A percentile compares a stretch with the other conserved stretches of the same genome.
These are phyloP conservation scores for Luzula sylvatica DNA, from an alignment of 176 grass and related monocot species.

Conservation along the genomic window DNA sequence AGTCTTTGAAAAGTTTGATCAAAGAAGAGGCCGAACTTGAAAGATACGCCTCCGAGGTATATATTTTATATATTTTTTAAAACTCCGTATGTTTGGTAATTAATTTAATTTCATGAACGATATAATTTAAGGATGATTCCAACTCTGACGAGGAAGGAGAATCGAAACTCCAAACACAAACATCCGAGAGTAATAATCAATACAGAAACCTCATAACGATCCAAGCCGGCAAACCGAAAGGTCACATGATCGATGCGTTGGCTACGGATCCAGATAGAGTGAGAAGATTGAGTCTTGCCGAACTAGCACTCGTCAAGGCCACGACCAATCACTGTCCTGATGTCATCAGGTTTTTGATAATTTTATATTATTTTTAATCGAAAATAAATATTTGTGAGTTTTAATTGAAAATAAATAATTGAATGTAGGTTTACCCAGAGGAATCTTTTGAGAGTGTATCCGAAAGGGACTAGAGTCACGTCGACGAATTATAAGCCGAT, in stretches of 20 bases:
- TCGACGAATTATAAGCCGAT: constrained; percentile 90
- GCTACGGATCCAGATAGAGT: constrained; percentile 51
- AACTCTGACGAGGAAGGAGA: constrained; percentile 43
- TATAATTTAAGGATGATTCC: constrained; percentile 48
- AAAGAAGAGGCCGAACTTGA: constrained; percentile 23
- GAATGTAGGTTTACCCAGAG: constrained; percentile 76
- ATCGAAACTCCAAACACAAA: constrained; percentile 39
- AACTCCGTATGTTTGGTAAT: constrained; percentile 1
- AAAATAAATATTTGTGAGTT: not conserved
- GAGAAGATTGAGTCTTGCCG: constrained; percentile 67
- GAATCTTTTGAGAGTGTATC: constrained; percentile 78
- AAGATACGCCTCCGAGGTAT: constrained; percentile 40
- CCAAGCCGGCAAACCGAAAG: constrained; percentile 94
- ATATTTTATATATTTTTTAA: constrained; percentile 50
- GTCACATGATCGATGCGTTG: constrained; percentile 49
- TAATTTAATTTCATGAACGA: not conserved
- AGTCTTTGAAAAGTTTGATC: constrained; percentile 1
- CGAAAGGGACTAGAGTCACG: constrained; percentile 72
- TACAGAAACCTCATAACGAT: constrained; percentile 76
- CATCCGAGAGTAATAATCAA: constrained; percentile 27
- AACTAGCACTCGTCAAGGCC: constrained; percentile 59
- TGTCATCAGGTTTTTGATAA: constrained; percentile 58
- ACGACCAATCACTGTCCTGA: constrained; percentile 50
- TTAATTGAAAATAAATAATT: not conserved
- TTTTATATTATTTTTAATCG: constrained; percentile 1